Evolutionary conservation across 768 basidiomycete species (phyloP).

Genomic region (Mrakia gelida): DNA sequence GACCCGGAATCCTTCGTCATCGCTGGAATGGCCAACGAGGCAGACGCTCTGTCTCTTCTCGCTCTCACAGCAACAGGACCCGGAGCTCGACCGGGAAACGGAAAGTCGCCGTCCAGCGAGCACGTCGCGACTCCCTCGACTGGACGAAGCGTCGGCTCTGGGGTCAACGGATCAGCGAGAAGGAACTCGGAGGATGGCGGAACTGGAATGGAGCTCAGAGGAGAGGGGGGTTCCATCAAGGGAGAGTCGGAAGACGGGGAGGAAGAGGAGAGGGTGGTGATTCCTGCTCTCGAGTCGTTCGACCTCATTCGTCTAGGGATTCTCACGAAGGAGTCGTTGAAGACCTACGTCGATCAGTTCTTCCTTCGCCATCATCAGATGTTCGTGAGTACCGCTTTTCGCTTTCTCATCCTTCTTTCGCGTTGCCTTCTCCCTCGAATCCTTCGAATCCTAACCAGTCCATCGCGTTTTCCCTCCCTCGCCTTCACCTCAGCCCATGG

Average conservation of each 20-base stretch:
- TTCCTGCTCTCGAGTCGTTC: constrained; percentile 18
- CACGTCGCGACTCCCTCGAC: constrained; percentile 12
- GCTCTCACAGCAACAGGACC: constrained; percentile 24
- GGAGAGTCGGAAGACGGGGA: constrained; percentile 16
- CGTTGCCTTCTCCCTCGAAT: neutral
- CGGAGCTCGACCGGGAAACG: neutral
- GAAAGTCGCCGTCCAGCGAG: constrained; percentile 18
- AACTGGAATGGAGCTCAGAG: neutral
- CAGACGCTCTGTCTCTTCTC: constrained; percentile 26
- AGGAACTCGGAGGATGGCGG: neutral
- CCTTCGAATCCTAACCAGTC: too few relatives aligned
- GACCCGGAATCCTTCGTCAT: constrained; percentile 25
- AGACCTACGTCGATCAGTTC: constrained; percentile 34
- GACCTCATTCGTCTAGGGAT: constrained; percentile 31
- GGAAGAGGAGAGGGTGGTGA: neutral
- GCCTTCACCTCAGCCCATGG: constrained; percentile 26
- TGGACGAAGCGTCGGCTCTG: neutral
- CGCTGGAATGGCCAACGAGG: constrained; percentile 31
- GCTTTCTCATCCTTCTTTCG: neutral
- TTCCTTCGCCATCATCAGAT: constrained; percentile 33
- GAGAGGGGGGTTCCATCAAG: neutral
- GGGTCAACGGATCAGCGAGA: neutral
- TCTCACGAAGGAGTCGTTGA: constrained; percentile 23
- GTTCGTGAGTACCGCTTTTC: constrained; percentile 23
- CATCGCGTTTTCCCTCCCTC: neutral